Conservation (phyloP, 805 yeast genomes). For the Spathaspora hagerdaliae region DNA sequence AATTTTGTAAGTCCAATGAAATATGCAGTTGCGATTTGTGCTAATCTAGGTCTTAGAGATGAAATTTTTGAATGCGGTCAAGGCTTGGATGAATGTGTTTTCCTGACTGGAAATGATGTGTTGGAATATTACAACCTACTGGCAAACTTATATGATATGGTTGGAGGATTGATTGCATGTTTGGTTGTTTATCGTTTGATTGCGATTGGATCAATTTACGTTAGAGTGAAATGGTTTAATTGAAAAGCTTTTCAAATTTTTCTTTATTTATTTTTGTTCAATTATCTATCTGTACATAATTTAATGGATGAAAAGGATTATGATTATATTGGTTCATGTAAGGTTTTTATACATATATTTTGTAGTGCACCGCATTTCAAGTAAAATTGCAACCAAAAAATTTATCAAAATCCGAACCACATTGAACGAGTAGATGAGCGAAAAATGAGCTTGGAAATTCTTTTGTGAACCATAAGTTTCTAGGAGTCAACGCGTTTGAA, state of each 20-base stretch:
- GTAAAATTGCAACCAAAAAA: background rate
- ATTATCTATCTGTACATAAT: background rate
- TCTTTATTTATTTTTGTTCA: background rate
- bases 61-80: conserved; percentile 48
- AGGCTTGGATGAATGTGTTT: conserved; percentile 16
- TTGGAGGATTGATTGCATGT: conserved; percentile 36
- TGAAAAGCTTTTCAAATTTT: background rate
- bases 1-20: conserved; percentile 78
- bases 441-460: no score
- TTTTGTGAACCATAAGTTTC: no score
- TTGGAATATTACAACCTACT: conserved; percentile 27
- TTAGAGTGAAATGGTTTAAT: conserved; percentile 19
- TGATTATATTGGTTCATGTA: background rate
- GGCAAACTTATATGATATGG: conserved; percentile 19
- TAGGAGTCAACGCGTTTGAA: no score
- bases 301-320: background rate
- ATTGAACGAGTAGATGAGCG: no score
- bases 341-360: no score
- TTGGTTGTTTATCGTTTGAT: conserved; percentile 29
- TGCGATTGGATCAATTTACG: conserved; percentile 21
- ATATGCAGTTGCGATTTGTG: conserved; percentile 59
- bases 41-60: conserved; percentile 54
- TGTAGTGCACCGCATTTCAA: background rate
- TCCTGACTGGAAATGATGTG: conserved; percentile 29
- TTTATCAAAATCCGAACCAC: background rate